Conservation (phyloP, 805 yeast species). For the Dipodascus geniculatus region DNA sequence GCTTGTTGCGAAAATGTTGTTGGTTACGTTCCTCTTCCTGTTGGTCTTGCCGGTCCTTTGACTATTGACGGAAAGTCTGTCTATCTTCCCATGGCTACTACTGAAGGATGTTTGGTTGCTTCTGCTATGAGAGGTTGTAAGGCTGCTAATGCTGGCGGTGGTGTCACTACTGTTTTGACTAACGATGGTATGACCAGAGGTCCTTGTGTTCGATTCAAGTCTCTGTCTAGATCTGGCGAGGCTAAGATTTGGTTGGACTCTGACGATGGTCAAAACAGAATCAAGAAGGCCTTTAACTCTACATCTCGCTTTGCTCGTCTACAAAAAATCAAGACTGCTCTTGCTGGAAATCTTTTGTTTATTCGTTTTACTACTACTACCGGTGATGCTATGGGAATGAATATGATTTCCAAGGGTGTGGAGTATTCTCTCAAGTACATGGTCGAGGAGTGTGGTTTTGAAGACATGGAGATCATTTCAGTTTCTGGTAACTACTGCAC, state of each 20-base stretch:
- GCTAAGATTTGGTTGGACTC: conserved; percentile 94
- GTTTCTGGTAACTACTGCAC: conserved; percentile 96
- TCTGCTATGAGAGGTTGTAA: conserved; percentile 99
- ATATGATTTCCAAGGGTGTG: conserved; percentile 98
- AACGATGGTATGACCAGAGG: conserved; percentile 99
- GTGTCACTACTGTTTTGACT: conserved; percentile 82
- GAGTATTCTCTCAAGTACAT: conserved; percentile 75
- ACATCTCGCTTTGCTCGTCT: conserved; percentile 96
- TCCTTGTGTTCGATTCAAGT: conserved; percentile 87
- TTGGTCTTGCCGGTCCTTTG: conserved; percentile 96
- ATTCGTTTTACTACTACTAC: conserved; percentile 96
- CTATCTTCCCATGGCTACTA: conserved; percentile 98
- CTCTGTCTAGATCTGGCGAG: conserved; percentile 79
- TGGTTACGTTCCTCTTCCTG: conserved; percentile 93
- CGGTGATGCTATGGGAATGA: conserved; percentile 99
- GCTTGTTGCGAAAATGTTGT: conserved; percentile 99
- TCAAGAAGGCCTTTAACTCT: conserved; percentile 87
- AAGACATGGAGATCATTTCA: conserved; percentile 85
- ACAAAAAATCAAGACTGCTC: conserved; percentile 80
- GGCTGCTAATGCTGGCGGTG: conserved; percentile 95
- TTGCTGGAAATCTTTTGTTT: conserved; percentile 83
- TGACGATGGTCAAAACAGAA: conserved; percentile 73
- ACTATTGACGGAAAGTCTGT: conserved; percentile 78
- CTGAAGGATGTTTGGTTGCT: conserved; percentile 98
- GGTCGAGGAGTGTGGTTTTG: conserved; percentile 83